phyloP scores from a whole-genome alignment of 1,139 yeast species.

The Eremothecium coryli region DNA sequence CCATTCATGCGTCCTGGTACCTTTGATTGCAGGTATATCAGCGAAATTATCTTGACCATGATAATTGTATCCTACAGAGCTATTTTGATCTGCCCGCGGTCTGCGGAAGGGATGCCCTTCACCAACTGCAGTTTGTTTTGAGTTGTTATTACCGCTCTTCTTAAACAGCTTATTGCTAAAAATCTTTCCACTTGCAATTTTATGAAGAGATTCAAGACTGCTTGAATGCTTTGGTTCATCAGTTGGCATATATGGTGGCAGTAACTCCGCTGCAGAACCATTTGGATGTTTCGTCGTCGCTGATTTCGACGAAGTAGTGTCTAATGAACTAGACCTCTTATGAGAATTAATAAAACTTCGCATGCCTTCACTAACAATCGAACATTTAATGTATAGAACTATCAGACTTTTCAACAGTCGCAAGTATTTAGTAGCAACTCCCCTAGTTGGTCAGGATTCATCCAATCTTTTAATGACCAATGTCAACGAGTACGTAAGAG shows the following conservation, averaged over 20 bases:
- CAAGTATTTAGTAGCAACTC: too few species aligned
- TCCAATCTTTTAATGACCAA: too few species aligned
- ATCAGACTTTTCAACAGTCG: too few species aligned
- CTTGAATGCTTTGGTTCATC: slow-evolving; percentile 19
- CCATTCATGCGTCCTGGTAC: slow-evolving; percentile 36
- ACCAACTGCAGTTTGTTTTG: slow-evolving; percentile 12
- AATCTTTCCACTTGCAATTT: slow-evolving; percentile 23
- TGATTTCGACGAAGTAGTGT: slow-evolving; percentile 18
- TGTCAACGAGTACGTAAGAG: neutral
- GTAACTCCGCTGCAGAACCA: slow-evolving; percentile 11
- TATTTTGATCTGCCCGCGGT: neutral
- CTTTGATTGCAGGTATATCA: slow-evolving; percentile 30
- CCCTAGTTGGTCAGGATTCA: too few species aligned
- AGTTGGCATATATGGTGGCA: slow-evolving; percentile 4
- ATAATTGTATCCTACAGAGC: neutral
- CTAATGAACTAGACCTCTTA: slow-evolving; percentile 29
- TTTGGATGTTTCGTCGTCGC: slow-evolving; percentile 16
- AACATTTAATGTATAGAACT: too few species aligned
- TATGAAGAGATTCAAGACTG: slow-evolving; percentile 27
- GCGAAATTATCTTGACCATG: slow-evolving; percentile 6
- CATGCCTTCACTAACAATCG: too few species aligned
- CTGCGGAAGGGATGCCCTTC: slow-evolving; percentile 13
- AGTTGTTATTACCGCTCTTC: slow-evolving; percentile 12
- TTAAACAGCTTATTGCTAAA: slow-evolving; percentile 25
- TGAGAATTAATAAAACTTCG: slow-evolving; percentile 34